These are phyloP conservation scores for Didymella exigua DNA, from an alignment of 2,329 filamentous ascomycete genomes.

Conservation along the genomic window DNA sequence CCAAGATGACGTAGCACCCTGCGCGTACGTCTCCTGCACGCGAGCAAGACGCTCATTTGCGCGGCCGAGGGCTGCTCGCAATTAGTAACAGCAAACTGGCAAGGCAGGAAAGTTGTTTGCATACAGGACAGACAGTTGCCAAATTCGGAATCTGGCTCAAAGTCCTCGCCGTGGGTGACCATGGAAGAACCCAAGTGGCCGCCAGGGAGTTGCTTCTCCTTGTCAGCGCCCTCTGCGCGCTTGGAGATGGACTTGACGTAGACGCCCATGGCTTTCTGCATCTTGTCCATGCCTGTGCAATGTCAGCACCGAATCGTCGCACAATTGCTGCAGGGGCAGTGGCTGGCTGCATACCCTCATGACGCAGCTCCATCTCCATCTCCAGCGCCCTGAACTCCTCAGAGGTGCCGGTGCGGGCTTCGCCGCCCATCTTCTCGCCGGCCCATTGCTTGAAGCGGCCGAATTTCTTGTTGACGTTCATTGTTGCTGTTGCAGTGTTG, in stretches of 20 bases:
- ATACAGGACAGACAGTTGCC: conserved; percentile 80
- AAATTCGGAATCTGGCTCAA: conserved; percentile 87
- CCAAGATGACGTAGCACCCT: conserved; percentile 80
- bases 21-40: conserved; percentile 81
- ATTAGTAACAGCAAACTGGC: conserved; percentile 22
- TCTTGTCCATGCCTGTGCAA: conserved; percentile 78
- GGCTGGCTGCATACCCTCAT: conserved; percentile 69
- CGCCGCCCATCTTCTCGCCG: conserved; percentile 91
- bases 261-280: conserved; percentile 82
- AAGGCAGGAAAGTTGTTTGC: conserved; percentile 31
- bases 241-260: conserved; percentile 90
- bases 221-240: conserved; percentile 83
- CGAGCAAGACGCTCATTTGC: conserved; percentile 87
- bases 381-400: conserved; percentile 93
- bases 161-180: conserved; percentile 89
- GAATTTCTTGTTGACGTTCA: conserved; percentile 83
- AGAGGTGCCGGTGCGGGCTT: conserved; percentile 82
- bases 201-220: conserved; percentile 82
- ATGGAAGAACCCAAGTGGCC: conserved; percentile 83
- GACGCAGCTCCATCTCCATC: conserved; percentile 84
- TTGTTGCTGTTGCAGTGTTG: conserved; percentile 36
- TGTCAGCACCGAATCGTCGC: conserved; percentile 10
- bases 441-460: conserved; percentile 98
- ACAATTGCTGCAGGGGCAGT: conserved; percentile 12
- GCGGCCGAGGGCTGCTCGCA: conserved; percentile 69